Conservation (phyloP, 1,139 yeast genomes). For the Scheffersomyces segobiensis region DNA sequence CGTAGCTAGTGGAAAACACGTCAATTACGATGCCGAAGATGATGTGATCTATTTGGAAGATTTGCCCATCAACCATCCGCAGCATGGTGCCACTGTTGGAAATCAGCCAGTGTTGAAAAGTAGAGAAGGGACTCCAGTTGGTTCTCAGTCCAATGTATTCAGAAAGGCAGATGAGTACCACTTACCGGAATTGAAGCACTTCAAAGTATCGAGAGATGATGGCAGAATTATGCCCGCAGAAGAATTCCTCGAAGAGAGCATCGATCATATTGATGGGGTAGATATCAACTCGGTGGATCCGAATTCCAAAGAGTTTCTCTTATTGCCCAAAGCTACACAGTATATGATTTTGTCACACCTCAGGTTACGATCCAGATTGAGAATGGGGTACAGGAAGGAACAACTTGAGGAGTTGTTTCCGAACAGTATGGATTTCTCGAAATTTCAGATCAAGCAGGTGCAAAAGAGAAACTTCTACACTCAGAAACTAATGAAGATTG, state of each 20-base stretch:
- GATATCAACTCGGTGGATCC: conserved; percentile 73
- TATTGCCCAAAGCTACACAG: conserved; percentile 77
- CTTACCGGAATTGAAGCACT: conserved; percentile 61
- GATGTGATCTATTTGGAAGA: conserved; percentile 40
- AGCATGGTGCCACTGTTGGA: conserved; percentile 11
- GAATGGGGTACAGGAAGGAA: conserved; percentile 92
- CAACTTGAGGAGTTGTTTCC: conserved; percentile 83
- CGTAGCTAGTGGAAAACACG: neutral
- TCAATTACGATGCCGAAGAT: conserved; percentile 17
- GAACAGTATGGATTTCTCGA: conserved; percentile 83
- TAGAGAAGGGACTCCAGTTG: neutral
- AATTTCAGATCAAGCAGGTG: conserved; percentile 90
- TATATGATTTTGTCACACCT: conserved; percentile 85
- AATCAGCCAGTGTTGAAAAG: conserved; percentile 1
- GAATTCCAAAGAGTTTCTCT: conserved; percentile 60
- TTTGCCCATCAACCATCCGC: conserved; percentile 32
- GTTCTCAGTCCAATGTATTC: conserved; percentile 16
- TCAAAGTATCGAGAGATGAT: conserved; percentile 50
- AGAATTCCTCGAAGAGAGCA: conserved; percentile 64
- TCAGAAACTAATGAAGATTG: conserved; percentile 78
- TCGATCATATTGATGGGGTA: conserved; percentile 71
- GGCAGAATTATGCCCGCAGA: conserved; percentile 73
- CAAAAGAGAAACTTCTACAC: conserved; percentile 89
- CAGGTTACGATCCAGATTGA: conserved; percentile 77
- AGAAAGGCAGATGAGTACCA: conserved; percentile 76